These are phyloP conservation scores for Cryptosporidium sp. DNA, from an alignment of 169 alveolate species.

Conservation along the genomic window DNA sequence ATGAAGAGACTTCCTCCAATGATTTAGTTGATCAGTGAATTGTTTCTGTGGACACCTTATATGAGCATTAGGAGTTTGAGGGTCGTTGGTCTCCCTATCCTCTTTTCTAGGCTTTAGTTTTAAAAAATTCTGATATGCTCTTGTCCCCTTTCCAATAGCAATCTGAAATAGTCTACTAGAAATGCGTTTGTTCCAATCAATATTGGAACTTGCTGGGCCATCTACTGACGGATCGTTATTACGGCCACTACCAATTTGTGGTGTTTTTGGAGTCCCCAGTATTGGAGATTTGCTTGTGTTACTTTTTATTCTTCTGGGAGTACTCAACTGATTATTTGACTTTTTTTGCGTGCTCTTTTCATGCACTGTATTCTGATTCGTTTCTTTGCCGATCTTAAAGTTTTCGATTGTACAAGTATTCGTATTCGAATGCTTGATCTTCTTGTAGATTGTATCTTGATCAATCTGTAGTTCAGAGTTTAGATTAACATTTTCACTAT, in stretches of 20 bases:
- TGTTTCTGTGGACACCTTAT: conserved; percentile 73
- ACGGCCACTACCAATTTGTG: conserved; percentile 5
- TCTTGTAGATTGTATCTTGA: conserved; percentile 3
- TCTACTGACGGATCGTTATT: background rate
- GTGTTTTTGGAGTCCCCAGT: conserved; percentile 13
- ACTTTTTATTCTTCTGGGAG: conserved; percentile 14
- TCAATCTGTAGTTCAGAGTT: background rate
- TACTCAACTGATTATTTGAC: background rate
- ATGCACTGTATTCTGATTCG: background rate
- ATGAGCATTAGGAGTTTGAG: conserved; percentile 74
- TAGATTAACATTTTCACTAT: conserved; percentile 2
- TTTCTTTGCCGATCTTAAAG: background rate
- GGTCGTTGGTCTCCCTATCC: conserved; percentile 51
- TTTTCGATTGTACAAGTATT: conserved; percentile 1
- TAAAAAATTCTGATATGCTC: conserved; percentile 69
- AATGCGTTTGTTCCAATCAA: conserved; percentile 69
- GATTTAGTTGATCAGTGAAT: conserved; percentile 43
- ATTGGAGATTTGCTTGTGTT: background rate
- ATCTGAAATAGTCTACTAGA: conserved; percentile 73
- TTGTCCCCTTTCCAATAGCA: conserved; percentile 71
- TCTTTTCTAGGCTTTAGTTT: conserved; percentile 60
- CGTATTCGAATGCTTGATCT: conserved; percentile 28
- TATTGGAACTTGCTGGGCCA: background rate
- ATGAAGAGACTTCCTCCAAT: conserved; percentile 70
- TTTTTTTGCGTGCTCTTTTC: background rate